Evolutionary conservation across 345 rosid genomes (phyloP).

Genomic region (Alliaria petiolata): DNA sequence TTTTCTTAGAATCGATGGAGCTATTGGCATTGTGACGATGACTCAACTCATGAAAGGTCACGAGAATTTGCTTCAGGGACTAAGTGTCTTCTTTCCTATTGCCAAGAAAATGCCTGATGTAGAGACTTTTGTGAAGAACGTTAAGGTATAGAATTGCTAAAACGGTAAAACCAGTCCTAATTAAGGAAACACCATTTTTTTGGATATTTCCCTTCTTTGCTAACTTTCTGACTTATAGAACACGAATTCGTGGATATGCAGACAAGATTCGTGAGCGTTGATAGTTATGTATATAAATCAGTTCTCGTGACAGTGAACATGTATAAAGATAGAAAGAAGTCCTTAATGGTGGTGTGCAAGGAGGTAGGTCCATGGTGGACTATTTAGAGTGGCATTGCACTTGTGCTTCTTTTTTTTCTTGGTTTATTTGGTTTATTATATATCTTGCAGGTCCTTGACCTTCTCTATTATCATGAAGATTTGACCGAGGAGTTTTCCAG

Average conservation of each 20-base stretch:
- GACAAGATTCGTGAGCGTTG: constrained; percentile 3
- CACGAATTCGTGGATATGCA: not conserved
- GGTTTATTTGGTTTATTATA: not conserved
- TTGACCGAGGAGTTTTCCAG: constrained; percentile 3
- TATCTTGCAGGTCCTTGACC: not conserved
- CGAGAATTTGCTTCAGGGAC: no score
- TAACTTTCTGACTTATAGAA: not conserved
- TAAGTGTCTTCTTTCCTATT: no score
- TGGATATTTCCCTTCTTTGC: not conserved
- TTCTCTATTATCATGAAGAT: constrained; percentile 10
- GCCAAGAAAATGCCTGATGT: no score
- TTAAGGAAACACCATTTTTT: not conserved
- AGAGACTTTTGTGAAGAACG: no score
- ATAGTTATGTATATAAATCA: not conserved
- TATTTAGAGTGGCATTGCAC: not conserved
- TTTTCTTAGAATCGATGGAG: no score
- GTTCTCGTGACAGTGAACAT: not conserved
- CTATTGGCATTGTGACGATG: no score
- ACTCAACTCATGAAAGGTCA: no score
- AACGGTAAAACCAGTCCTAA: not conserved
- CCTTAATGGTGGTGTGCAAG: not conserved
- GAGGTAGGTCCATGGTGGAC: not conserved
- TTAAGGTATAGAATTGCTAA: no score
- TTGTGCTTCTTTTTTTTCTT: not conserved
- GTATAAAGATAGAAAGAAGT: not conserved